Evolutionary conservation across 495 filamentous ascomycete species (phyloP).

Genomic region (Annulohypoxylon bovei): DNA sequence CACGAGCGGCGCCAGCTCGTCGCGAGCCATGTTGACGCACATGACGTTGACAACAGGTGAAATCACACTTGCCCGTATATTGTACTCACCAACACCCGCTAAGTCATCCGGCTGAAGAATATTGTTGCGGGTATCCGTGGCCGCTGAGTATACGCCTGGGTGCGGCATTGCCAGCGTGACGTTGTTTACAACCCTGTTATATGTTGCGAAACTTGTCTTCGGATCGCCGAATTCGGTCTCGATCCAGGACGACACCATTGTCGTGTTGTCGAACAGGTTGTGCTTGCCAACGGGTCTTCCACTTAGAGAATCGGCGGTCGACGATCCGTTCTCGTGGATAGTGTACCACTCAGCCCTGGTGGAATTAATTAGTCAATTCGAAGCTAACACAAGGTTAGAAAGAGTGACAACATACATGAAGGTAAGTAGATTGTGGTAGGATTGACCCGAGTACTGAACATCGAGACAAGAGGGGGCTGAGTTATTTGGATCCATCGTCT

Average conservation of each 20-base stretch:
- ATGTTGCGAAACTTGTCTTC: slow-evolving; percentile 53
- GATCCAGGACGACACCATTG: slow-evolving; percentile 70
- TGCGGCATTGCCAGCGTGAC: slow-evolving; percentile 80
- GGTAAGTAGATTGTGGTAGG: slow-evolving; percentile 50
- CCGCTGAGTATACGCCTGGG: slow-evolving; percentile 69
- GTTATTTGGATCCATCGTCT: slow-evolving; percentile 45
- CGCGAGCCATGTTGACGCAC: slow-evolving; percentile 68
- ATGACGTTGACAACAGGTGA: slow-evolving; percentile 74
- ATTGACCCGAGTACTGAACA: slow-evolving; percentile 70
- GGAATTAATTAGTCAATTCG: slow-evolving; percentile 64
- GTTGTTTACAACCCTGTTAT: slow-evolving; percentile 70
- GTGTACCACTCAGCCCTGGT: slow-evolving; percentile 57
- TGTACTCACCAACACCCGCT: slow-evolving; percentile 71
- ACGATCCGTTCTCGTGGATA: slow-evolving; percentile 49
- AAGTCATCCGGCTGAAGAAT: slow-evolving; percentile 74
- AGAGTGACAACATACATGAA: slow-evolving; percentile 42
- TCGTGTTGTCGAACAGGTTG: slow-evolving; percentile 72
- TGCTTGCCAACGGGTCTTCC: slow-evolving; percentile 63
- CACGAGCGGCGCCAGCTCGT: slow-evolving; percentile 70
- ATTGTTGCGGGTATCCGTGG: slow-evolving; percentile 64
- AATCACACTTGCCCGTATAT: slow-evolving; percentile 69
- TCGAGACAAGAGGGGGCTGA: slow-evolving; percentile 66
- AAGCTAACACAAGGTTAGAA: slow-evolving; percentile 33
- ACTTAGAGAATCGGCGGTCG: slow-evolving; percentile 49
- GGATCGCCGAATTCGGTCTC: slow-evolving; percentile 57